A percentile compares a stretch with the other conserved stretches of the same genome.
phyloP scores from a whole-genome alignment of 2,329 filamentous ascomycete species.

The Paraconiothyrium sp. region DNA sequence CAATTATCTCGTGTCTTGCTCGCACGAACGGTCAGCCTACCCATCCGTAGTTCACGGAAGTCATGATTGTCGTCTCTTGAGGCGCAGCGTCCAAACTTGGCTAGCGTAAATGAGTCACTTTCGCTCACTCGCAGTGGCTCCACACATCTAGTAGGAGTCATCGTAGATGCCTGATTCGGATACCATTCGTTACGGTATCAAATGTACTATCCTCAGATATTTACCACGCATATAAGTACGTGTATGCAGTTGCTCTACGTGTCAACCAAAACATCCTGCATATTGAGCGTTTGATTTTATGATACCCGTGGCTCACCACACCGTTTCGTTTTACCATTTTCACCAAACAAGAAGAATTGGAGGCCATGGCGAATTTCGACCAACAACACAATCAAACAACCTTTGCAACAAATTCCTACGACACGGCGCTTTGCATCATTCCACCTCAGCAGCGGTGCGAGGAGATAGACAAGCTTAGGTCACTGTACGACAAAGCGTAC shows the following conservation, averaged over 20 bases:
- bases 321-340: slow-evolving; percentile 9
- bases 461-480: slow-evolving; percentile 64
- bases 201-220: neutral
- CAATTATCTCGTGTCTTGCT: too few relatives aligned
- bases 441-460: slow-evolving; percentile 61
- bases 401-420: slow-evolving; percentile 55
- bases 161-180: neutral
- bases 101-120: slow-evolving; percentile 40
- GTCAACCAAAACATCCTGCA: neutral
- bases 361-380: slow-evolving; percentile 30
- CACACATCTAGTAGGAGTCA: slow-evolving; percentile 7
- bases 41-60: neutral
- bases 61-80: slow-evolving; percentile 8
- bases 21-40: too few relatives aligned
- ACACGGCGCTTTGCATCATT: slow-evolving; percentile 70
- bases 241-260: neutral
- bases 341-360: neutral
- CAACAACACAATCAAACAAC: slow-evolving; percentile 9
- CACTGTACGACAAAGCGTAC: slow-evolving; percentile 70
- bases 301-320: slow-evolving; percentile 7
- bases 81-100: slow-evolving; percentile 24
- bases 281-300: neutral
- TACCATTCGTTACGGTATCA: neutral
- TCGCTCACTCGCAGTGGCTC: slow-evolving; percentile 19
- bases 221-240: neutral